Conservation (phyloP, 345 rosid species). For the Trapa bicornis region DNA sequence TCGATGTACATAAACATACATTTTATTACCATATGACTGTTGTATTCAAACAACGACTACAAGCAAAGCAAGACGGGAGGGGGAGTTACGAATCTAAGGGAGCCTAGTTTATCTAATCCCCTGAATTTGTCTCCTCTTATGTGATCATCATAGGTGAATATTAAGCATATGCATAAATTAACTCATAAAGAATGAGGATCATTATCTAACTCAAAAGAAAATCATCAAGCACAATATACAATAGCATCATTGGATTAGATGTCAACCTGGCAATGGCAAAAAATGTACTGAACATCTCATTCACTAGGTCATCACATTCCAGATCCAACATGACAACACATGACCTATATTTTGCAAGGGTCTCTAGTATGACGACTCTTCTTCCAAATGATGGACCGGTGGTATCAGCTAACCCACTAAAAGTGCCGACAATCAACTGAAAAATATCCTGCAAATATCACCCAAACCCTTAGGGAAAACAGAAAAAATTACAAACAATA, state of each 20-base stretch:
- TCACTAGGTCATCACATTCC: slow-evolving; percentile 84
- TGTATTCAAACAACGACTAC: background rate
- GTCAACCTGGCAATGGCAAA: slow-evolving; percentile 81
- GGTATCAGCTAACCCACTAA: slow-evolving; percentile 71
- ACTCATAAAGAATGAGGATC: background rate
- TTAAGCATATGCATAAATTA: background rate
- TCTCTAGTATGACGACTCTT: slow-evolving; percentile 87
- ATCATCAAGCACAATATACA: background rate
- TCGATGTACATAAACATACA: too few relatives aligned
- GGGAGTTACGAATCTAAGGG: background rate
- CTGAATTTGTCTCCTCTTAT: background rate
- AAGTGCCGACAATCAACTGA: slow-evolving; percentile 70
- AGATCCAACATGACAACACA: slow-evolving; percentile 98
- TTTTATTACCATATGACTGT: too few relatives aligned
- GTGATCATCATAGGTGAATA: background rate
- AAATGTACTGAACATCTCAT: slow-evolving; percentile 82
- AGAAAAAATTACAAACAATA: slow-evolving; percentile 4
- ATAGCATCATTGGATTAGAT: slow-evolving; percentile 9
- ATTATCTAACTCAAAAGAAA: background rate
- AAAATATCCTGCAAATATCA: slow-evolving; percentile 64
- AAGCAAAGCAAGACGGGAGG: background rate
- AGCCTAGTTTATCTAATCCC: background rate
- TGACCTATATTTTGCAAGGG: slow-evolving; percentile 87
- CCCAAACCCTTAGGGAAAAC: slow-evolving; percentile 8
- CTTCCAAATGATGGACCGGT: slow-evolving; percentile 85